phyloP scores from a whole-genome alignment of 1,284 basidiomycete species.

The Microbotryum intermedium region DNA sequence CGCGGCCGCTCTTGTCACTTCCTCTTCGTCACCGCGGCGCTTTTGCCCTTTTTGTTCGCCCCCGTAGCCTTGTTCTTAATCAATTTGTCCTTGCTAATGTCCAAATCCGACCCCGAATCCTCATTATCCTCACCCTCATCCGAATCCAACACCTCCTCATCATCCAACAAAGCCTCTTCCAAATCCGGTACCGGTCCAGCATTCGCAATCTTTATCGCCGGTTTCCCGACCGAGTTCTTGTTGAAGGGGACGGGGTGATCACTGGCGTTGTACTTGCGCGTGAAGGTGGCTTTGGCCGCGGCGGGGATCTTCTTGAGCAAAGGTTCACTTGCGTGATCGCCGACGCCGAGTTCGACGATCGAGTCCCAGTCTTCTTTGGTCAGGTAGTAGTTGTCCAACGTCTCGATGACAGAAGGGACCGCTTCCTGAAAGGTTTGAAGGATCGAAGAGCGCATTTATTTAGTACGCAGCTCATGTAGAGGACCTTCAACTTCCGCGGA shows the following conservation, averaged over 20 bases:
- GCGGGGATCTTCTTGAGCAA: conserved; percentile 75
- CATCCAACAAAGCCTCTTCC: conserved; percentile 69
- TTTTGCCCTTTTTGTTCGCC: background rate
- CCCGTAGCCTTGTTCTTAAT: conserved; percentile 31
- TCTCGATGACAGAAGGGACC: conserved; percentile 68
- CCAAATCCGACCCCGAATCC: conserved; percentile 8
- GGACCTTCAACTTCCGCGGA: background rate
- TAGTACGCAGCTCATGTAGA: background rate
- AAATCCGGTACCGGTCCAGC: conserved; percentile 70
- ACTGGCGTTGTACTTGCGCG: conserved; percentile 70
- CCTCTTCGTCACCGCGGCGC: background rate
- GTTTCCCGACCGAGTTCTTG: conserved; percentile 68
- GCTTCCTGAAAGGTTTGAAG: conserved; percentile 49
- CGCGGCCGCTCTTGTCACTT: background rate
- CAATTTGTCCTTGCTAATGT: conserved; percentile 31
- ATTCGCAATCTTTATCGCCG: conserved; percentile 63
- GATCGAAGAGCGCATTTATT: too few relatives aligned
- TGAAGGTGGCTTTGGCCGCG: conserved; percentile 74
- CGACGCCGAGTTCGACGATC: conserved; percentile 85
- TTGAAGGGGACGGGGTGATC: conserved; percentile 90
- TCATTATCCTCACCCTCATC: conserved; percentile 12
- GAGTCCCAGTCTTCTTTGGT: conserved; percentile 94
- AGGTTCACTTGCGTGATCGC: conserved; percentile 56
- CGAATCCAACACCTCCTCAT: conserved; percentile 22
- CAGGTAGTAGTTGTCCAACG: conserved; percentile 91